phyloP scores from a whole-genome alignment of 2,329 filamentous ascomycete genomes.

The Meredithiella fracta region DNA sequence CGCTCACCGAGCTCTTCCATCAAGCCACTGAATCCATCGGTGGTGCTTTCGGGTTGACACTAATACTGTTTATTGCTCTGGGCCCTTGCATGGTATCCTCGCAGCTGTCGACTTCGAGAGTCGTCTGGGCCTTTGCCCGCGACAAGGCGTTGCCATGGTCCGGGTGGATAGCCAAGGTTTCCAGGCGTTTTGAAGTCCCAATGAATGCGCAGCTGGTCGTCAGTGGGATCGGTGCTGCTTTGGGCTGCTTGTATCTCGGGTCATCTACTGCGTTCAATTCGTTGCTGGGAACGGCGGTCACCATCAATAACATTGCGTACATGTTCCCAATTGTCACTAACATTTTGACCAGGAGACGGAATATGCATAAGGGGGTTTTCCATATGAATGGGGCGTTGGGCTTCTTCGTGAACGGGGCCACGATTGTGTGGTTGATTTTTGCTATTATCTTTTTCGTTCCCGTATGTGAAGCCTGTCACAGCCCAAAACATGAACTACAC shows the following conservation, averaged over 20 bases:
- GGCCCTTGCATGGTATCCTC: slow-evolving; percentile 25
- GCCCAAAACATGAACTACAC: slow-evolving; percentile 28
- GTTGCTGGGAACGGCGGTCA: slow-evolving; percentile 24
- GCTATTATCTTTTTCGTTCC: slow-evolving; percentile 30
- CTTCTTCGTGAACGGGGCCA: slow-evolving; percentile 22
- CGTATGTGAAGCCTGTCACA: slow-evolving; percentile 25
- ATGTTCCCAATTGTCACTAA: slow-evolving; percentile 30
- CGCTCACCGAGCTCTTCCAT: slow-evolving; percentile 29
- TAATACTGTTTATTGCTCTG: slow-evolving; percentile 28
- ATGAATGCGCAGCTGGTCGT: slow-evolving; percentile 24
- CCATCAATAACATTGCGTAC: slow-evolving; percentile 30
- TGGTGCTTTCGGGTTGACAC: slow-evolving; percentile 26
- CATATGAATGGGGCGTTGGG: slow-evolving; percentile 22
- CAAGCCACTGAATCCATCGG: slow-evolving; percentile 26
- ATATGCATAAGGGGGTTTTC: slow-evolving; percentile 26
- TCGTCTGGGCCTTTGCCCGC: slow-evolving; percentile 28
- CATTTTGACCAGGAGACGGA: slow-evolving; percentile 23
- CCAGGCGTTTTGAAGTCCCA: slow-evolving; percentile 22
- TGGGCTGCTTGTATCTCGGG: slow-evolving; percentile 29
- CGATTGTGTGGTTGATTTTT: slow-evolving; percentile 24
- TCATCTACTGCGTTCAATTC: slow-evolving; percentile 29
- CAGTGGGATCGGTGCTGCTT: slow-evolving; percentile 22
- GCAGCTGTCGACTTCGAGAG: slow-evolving; percentile 22
- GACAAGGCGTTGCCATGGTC: slow-evolving; percentile 27
- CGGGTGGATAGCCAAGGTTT: slow-evolving; percentile 23